phyloP scores from a whole-genome alignment of 805 yeast genomes.

The Cyberlindnera meyerae region DNA sequence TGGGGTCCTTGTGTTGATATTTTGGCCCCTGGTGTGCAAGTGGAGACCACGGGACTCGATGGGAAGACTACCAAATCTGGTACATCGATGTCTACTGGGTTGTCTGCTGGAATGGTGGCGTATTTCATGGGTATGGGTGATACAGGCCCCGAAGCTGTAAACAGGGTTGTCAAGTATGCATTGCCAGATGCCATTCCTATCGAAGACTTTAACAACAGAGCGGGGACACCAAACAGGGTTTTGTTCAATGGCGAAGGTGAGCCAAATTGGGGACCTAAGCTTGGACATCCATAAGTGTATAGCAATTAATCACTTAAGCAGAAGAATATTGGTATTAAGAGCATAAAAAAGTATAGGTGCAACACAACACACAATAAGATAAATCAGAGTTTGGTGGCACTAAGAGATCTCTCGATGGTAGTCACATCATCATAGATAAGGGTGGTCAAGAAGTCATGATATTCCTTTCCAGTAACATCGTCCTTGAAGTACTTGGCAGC shows the following conservation, averaged over 20 bases:
- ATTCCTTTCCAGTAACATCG: slow-evolving; percentile 66
- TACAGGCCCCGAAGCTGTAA: slow-evolving; percentile 30
- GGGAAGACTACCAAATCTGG: slow-evolving; percentile 36
- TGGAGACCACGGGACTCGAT: slow-evolving; percentile 36
- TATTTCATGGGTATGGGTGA: slow-evolving; percentile 40
- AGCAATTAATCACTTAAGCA: too few species aligned
- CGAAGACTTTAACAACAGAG: slow-evolving; percentile 39
- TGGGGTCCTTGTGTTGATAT: slow-evolving; percentile 52
- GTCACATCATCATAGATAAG: slow-evolving; percentile 70
- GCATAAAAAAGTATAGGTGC: too few species aligned
- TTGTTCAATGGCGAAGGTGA: slow-evolving; percentile 35
- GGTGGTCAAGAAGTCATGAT: slow-evolving; percentile 74
- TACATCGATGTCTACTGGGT: slow-evolving; percentile 45
- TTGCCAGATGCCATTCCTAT: slow-evolving; percentile 45
- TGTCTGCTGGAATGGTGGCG: slow-evolving; percentile 42
- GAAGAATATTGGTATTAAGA: too few species aligned
- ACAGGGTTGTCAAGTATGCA: slow-evolving; percentile 39
- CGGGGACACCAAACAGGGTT: slow-evolving; percentile 57
- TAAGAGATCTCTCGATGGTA: slow-evolving; percentile 32
- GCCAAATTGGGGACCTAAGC: slow-evolving; percentile 21
- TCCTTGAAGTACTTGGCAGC: slow-evolving; percentile 71
- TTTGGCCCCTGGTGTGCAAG: slow-evolving; percentile 45
- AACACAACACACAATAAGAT: background rate
- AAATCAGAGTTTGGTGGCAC: slow-evolving; percentile 18
- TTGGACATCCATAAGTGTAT: too few species aligned